Evolutionary conservation across 176 grass and related monocot species (phyloP), one percentile per base, ranked within the genome.

Genomic region (Puya raimondii): DNA sequence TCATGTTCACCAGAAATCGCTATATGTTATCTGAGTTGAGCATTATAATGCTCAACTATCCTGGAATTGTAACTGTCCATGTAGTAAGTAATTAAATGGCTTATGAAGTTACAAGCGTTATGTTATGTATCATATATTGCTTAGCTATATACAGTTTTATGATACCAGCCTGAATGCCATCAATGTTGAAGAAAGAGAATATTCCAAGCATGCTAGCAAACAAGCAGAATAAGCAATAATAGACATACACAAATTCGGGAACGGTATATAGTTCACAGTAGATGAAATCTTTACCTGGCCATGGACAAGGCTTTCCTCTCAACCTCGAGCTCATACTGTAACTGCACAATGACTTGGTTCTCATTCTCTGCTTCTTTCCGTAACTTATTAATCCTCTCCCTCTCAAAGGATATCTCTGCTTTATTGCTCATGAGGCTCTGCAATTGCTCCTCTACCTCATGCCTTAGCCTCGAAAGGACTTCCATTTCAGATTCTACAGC

Each of bases 401-500:
- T 91, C 69, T 97, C 89, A 12, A 87, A 97, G 12, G 84, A 87
- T 63, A 97, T 83, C 81, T 92, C 93, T 51, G 90, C 75, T 78
- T 97, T 97, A 73, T 87, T 79, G 74, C 89, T 85, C 74, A 97
- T 74, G 42, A 97, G 75, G 48, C 70, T 87, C 76, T 97, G 84
- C 73, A 97, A 71, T 79, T 97, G 86, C 49, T 87, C 84, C 82
- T 97, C 89, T 56, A 90, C 83, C 59, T 92, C 86, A 89, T 69
- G 79, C 53, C 82, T 92, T 74, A 97, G 69, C 68, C 74, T 92
- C 29, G 83, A 85, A 12, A 97, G 71, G 64, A 97, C 53, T 69
- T 97, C 80, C 85, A 97, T 87, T 97, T 97, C 93, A 70, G 89
- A 87, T 63, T 97, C 93, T 67, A 97, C 86, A 22, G 84, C 72